Percentiles rank a stretch among this genome's conserved stretches.
Conservation (phyloP, 2,329 filamentous ascomycete species). For the Lecanicillium sp. region DNA sequence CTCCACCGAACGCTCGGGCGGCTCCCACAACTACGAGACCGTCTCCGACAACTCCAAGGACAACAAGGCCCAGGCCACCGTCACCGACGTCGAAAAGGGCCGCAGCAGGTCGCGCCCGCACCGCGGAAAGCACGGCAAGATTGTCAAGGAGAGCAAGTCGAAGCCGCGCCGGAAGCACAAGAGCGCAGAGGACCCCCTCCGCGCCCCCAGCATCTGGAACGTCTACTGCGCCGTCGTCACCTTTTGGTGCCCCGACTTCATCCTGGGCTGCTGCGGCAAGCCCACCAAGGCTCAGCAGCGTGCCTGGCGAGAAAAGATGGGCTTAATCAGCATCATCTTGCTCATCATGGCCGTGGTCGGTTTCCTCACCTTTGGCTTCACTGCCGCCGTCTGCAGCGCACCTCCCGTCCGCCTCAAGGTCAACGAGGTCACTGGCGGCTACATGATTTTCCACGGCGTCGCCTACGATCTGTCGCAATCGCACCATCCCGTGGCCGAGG, state of each 20-base stretch:
- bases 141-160: constrained; percentile 48
- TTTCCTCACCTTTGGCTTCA: constrained; percentile 96
- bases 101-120: constrained; percentile 28
- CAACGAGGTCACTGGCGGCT: constrained; percentile 74
- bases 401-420: constrained; percentile 67
- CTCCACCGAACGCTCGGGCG: constrained; percentile 45
- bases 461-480: constrained; percentile 79
- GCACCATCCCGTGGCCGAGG: constrained; percentile 69
- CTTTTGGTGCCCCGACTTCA: constrained; percentile 85
- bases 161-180: constrained; percentile 43
- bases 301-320: constrained; percentile 98
- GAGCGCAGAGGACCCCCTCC: constrained; percentile 54
- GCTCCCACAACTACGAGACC: constrained; percentile 36
- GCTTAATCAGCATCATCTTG: constrained; percentile 87
- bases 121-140: constrained; percentile 49
- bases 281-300: constrained; percentile 77
- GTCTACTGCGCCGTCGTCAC: constrained; percentile 91
- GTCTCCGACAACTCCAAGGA: constrained; percentile 35
- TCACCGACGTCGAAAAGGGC: constrained; percentile 19
- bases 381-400: constrained; percentile 70
- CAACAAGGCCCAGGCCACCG: constrained; percentile 20
- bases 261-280: constrained; percentile 81
- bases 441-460: constrained; percentile 93
- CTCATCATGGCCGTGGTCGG: constrained; percentile 83
- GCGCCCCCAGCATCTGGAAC: constrained; percentile 85